phyloP scores from a whole-genome alignment of 257 asterid species.

The Solanum tacnaense region DNA sequence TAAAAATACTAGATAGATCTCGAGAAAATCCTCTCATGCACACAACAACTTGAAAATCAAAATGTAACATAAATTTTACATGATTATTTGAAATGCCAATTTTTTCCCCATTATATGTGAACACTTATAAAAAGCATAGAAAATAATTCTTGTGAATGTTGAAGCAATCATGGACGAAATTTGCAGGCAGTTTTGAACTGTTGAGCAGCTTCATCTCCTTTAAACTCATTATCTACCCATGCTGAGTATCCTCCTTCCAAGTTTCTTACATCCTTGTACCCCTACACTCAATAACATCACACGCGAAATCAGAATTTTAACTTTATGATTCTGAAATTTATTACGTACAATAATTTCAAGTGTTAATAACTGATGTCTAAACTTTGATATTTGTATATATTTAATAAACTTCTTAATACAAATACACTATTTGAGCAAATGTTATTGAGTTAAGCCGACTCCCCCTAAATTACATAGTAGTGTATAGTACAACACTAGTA shows the following conservation, averaged over 20 bases:
- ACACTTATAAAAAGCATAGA: neutral
- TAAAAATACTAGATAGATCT: neutral
- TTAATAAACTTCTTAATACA: no score
- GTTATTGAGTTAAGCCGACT: no score
- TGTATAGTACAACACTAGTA: no score
- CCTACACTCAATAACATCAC: neutral
- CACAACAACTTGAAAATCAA: neutral
- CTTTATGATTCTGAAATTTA: no score
- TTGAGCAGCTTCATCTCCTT: slow-evolving; percentile 6
- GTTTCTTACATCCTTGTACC: slow-evolving; percentile 7
- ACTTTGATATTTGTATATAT: no score
- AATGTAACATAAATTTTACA: neutral
- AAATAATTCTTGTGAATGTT: neutral
- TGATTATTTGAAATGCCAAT: neutral
- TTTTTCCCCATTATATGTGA: neutral
- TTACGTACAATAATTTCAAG: no score
- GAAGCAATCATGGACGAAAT: slow-evolving; percentile 3
- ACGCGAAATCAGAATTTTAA: no score
- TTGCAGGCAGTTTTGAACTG: slow-evolving; percentile 14
- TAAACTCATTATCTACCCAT: slow-evolving; percentile 11
- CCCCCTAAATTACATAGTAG: no score
- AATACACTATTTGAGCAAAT: no score
- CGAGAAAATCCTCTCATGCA: neutral
- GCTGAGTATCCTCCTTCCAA: slow-evolving; percentile 15
- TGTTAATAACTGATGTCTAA: no score